A percentile compares a stretch with the other conserved stretches of the same genome.
phyloP scores from a whole-genome alignment of 176 grass and related monocot species.

The Musa beccarii region DNA sequence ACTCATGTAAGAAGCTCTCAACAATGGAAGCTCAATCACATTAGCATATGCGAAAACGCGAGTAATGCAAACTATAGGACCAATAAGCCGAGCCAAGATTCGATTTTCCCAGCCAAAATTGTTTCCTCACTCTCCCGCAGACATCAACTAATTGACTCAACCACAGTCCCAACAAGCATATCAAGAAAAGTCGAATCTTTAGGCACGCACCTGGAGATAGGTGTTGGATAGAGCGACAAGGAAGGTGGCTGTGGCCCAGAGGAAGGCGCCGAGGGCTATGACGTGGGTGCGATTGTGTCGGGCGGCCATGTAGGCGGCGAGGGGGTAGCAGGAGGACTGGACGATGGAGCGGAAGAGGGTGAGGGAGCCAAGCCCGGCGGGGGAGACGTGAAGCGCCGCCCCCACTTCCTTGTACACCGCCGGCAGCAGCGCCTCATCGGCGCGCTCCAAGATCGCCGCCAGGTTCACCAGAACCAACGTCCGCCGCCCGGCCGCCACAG shows the following conservation, averaged over 20 bases:
- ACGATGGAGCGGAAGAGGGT: slow-evolving; percentile 77
- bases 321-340: slow-evolving; percentile 70
- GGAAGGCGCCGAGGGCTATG: slow-evolving; percentile 59
- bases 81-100: no score
- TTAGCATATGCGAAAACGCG: no score
- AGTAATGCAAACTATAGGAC: no score
- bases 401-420: slow-evolving; percentile 81
- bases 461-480: slow-evolving; percentile 66
- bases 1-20: no score
- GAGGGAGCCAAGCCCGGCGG: slow-evolving; percentile 55
- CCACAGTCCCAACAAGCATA: no score
- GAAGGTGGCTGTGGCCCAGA: slow-evolving; percentile 90
- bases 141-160: no score
- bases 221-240: slow-evolving; percentile 64
- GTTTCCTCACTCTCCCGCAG: no score
- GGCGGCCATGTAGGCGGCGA: slow-evolving; percentile 65
- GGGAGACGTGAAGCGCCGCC: slow-evolving; percentile 52
- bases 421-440: slow-evolving; percentile 84
- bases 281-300: slow-evolving; percentile 75
- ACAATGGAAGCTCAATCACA: no score
- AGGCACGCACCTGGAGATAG: slow-evolving; percentile 41
- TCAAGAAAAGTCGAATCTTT: neutral
- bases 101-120: no score
- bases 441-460: slow-evolving; percentile 79
- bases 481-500: slow-evolving; percentile 16